These are phyloP conservation scores for Leucaena leucocephala DNA, from an alignment of 306 rosid genomes.

Conservation along the genomic window DNA sequence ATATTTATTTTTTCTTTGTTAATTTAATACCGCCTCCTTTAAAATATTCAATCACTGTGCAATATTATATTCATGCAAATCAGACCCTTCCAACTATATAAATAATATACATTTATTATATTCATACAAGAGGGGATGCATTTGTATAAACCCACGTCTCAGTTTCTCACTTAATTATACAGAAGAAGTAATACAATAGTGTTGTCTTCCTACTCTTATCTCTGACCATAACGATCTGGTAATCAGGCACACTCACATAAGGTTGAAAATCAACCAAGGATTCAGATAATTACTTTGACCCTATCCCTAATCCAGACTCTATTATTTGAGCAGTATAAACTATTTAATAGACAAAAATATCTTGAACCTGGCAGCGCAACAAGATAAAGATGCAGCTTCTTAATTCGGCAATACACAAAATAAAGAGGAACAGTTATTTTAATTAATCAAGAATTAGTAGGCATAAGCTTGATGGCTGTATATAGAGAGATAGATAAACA, in stretches of 20 bases:
- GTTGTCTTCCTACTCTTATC: not conserved
- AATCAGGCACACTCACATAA: not conserved
- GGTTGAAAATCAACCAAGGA: not conserved
- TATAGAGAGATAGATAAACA: not conserved
- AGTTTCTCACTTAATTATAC: not conserved
- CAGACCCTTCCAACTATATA: not conserved
- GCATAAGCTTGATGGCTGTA: not conserved
- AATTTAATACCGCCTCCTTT: not conserved
- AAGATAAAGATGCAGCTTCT: not conserved
- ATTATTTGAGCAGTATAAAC: not conserved
- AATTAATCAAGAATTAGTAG: not conserved
- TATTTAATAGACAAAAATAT: not conserved
- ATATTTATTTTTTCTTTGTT: slow-evolving; percentile 18
- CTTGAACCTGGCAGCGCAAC: not conserved
- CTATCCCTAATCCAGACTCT: too few species aligned
- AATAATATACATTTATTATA: not conserved
- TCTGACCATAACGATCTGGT: not conserved
- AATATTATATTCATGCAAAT: not conserved
- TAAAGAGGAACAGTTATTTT: not conserved
- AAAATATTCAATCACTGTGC: not conserved
- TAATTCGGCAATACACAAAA: not conserved
- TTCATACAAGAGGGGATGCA: slow-evolving; percentile 19
- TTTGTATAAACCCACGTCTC: slow-evolving; percentile 14
- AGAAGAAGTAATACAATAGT: not conserved
- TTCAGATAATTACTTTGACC: too few species aligned